phyloP scores from a whole-genome alignment of 768 basidiomycete genomes.

The Collybia mongolica region DNA sequence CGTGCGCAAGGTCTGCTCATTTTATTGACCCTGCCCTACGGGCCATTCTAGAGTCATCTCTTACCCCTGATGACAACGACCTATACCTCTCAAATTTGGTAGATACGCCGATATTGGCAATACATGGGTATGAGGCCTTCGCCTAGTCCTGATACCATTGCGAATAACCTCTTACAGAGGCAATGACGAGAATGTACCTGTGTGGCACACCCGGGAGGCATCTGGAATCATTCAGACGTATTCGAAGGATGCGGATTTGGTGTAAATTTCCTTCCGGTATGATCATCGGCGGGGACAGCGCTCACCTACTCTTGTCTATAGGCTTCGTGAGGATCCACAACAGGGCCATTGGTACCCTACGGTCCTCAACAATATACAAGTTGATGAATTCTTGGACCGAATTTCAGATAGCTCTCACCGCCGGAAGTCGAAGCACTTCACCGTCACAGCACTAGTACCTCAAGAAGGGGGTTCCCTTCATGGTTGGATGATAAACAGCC shows the following conservation, averaged over 20 bases:
- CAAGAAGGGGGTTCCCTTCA: constrained; percentile 66
- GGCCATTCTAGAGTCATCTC: constrained; percentile 68
- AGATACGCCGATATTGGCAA: constrained; percentile 64
- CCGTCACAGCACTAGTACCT: constrained; percentile 71
- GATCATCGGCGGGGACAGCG: too few relatives aligned
- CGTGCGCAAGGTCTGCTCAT: constrained; percentile 58
- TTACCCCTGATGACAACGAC: constrained; percentile 87
- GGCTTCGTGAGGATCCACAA: constrained; percentile 61
- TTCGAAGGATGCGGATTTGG: constrained; percentile 49
- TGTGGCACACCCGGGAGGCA: constrained; percentile 77
- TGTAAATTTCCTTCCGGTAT: constrained; percentile 28
- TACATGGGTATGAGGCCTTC: constrained; percentile 67
- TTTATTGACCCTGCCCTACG: constrained; percentile 75
- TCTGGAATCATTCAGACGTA: constrained; percentile 59
- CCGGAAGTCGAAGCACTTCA: constrained; percentile 42
- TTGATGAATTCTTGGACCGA: constrained; percentile 54
- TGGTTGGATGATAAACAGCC: constrained; percentile 64
- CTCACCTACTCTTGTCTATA: constrained; percentile 18
- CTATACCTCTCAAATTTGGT: constrained; percentile 78
- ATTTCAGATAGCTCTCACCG: constrained; percentile 10
- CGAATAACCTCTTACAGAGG: constrained; percentile 42
- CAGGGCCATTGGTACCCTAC: constrained; percentile 71
- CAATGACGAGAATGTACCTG: constrained; percentile 83
- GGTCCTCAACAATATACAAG: constrained; percentile 53
- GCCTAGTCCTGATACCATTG: neutral